These are phyloP conservation scores for Fusarium albosuccineum DNA, from an alignment of 2,329 filamentous ascomycete genomes.

Conservation along the genomic window DNA sequence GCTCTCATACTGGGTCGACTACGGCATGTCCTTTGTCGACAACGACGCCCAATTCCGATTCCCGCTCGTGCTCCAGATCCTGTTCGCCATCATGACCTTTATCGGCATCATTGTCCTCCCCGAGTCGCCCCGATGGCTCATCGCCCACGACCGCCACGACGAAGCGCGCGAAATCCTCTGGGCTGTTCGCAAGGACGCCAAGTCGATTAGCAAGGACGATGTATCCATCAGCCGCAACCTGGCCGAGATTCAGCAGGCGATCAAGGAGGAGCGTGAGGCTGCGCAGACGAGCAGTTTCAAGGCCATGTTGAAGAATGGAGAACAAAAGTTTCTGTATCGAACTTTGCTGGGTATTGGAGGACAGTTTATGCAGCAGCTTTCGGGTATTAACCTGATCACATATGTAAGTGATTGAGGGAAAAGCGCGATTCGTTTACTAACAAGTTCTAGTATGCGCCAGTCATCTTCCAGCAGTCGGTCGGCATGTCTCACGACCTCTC, in stretches of 20 bases:
- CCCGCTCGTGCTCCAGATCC: conserved; percentile 59
- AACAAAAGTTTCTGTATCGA: conserved; percentile 56
- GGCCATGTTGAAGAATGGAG: conserved; percentile 56
- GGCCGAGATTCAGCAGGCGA: conserved; percentile 54
- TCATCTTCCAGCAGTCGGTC: conserved; percentile 60
- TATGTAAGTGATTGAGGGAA: conserved; percentile 28
- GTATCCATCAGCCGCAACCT: conserved; percentile 46
- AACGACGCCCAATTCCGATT: conserved; percentile 59
- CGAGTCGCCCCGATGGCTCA: conserved; percentile 60
- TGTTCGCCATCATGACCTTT: conserved; percentile 55
- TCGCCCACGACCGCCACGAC: conserved; percentile 56
- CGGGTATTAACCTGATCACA: conserved; percentile 53
- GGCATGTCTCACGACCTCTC: conserved; percentile 59
- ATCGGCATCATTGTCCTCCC: conserved; percentile 53
- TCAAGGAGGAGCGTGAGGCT: conserved; percentile 57
- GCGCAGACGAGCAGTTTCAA: conserved; percentile 50
- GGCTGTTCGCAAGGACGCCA: conserved; percentile 49
- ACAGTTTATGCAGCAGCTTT: conserved; percentile 60
- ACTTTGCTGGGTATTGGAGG: conserved; percentile 58
- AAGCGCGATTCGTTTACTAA: conserved; percentile 16
- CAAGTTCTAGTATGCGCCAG: conserved; percentile 50
- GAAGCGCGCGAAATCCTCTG: conserved; percentile 55
- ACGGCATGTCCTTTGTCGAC: conserved; percentile 53
- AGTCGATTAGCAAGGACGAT: conserved; percentile 44
- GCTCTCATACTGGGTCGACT: conserved; percentile 54